These are phyloP conservation scores for Allantophomopsis lycopodina DNA, from an alignment of 2,329 filamentous ascomycete genomes.

Conservation along the genomic window DNA sequence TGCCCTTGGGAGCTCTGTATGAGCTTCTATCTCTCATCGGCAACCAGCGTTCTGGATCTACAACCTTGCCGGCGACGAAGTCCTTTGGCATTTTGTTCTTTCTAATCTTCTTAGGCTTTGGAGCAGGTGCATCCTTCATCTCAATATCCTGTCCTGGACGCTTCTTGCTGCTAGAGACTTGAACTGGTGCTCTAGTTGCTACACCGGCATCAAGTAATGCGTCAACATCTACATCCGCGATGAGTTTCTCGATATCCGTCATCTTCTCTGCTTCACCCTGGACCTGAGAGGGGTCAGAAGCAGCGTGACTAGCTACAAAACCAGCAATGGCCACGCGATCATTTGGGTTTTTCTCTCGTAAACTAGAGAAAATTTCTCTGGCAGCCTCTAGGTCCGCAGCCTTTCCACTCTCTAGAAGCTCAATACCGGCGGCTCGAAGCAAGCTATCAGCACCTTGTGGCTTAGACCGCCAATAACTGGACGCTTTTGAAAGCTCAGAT, in stretches of 20 bases:
- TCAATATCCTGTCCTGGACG: slow-evolving; percentile 26
- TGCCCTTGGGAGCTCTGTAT: slow-evolving; percentile 72
- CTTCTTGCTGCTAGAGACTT: slow-evolving; percentile 31
- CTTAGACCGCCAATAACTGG: slow-evolving; percentile 64
- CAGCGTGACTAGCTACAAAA: slow-evolving; percentile 70
- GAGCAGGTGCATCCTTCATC: slow-evolving; percentile 18
- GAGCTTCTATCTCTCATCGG: slow-evolving; percentile 79
- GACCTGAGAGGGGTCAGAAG: slow-evolving; percentile 40
- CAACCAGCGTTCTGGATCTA: slow-evolving; percentile 87
- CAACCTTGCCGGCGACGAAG: slow-evolving; percentile 63
- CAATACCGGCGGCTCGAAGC: slow-evolving; percentile 68
- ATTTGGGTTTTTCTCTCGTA: slow-evolving; percentile 50
- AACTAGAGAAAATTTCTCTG: slow-evolving; percentile 62
- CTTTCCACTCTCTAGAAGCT: slow-evolving; percentile 64
- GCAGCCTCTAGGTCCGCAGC: slow-evolving; percentile 55
- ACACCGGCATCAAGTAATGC: slow-evolving; percentile 55
- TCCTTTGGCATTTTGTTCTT: slow-evolving; percentile 56
- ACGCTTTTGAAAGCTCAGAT: slow-evolving; percentile 63
- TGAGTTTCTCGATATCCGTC: slow-evolving; percentile 47
- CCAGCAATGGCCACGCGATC: slow-evolving; percentile 67
- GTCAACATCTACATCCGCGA: slow-evolving; percentile 43
- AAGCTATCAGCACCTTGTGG: slow-evolving; percentile 47
- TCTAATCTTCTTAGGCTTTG: slow-evolving; percentile 41
- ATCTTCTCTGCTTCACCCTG: slow-evolving; percentile 40
- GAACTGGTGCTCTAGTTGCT: slow-evolving; percentile 28